Percentiles rank a stretch among this genome's conserved stretches.
phyloP scores from a whole-genome alignment of 352 stramenopile species.

The Phytophthora palmivora region DNA sequence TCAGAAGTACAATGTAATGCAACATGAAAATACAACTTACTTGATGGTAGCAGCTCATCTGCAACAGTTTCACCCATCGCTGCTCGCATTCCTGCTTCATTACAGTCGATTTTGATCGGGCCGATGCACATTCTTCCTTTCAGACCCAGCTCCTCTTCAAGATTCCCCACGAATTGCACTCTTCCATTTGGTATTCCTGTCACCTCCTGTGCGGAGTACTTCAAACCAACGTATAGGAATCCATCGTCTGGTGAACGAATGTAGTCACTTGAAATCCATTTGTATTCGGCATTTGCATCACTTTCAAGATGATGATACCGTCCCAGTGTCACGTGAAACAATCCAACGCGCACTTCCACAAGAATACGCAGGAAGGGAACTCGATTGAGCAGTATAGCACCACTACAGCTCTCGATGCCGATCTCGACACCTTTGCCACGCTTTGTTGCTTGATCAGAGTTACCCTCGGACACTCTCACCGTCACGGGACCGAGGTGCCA shows the following conservation, averaged over 20 bases:
- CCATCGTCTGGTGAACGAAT: slow-evolving; percentile 69
- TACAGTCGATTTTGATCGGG: slow-evolving; percentile 65
- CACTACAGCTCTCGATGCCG: slow-evolving; percentile 53
- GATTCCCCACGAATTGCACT: slow-evolving; percentile 27
- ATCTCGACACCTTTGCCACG: slow-evolving; percentile 48
- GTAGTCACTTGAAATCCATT: slow-evolving; percentile 68
- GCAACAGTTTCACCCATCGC: slow-evolving; percentile 30
- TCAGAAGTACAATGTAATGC: background rate
- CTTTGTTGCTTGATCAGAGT: slow-evolving; percentile 14
- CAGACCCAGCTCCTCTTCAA: slow-evolving; percentile 51
- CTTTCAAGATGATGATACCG: slow-evolving; percentile 14
- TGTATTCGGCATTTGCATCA: slow-evolving; percentile 34
- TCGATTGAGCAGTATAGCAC: slow-evolving; percentile 49
- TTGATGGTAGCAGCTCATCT: slow-evolving; percentile 11
- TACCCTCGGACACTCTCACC: slow-evolving; percentile 45
- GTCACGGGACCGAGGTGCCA: slow-evolving; percentile 61
- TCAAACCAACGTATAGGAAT: slow-evolving; percentile 77
- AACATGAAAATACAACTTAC: slow-evolving; percentile 15
- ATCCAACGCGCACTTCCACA: slow-evolving; percentile 61
- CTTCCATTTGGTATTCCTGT: slow-evolving; percentile 17
- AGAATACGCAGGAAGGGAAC: slow-evolving; percentile 48
- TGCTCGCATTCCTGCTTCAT: slow-evolving; percentile 52
- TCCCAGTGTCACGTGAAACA: slow-evolving; percentile 53
- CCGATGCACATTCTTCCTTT: slow-evolving; percentile 70
- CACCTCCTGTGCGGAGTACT: slow-evolving; percentile 45